Percentiles rank a stretch among this genome's conserved stretches.
These are phyloP conservation scores for Metschnikowia dekortorum DNA, from an alignment of 805 yeast genomes.

Conservation along the genomic window DNA sequence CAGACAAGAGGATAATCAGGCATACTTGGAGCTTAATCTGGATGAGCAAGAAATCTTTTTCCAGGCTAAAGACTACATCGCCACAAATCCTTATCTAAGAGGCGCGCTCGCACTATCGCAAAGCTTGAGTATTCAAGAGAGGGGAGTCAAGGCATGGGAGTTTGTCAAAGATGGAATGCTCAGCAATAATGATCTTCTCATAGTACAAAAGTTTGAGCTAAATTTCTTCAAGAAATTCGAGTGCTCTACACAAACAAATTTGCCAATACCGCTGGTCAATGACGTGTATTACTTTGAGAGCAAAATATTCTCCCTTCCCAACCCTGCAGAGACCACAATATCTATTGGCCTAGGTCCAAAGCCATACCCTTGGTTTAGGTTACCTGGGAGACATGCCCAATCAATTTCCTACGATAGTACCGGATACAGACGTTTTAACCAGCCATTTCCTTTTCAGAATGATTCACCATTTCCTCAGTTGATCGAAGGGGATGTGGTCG, in stretches of 20 bases:
- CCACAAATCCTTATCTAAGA: slow-evolving; percentile 28
- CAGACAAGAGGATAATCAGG: slow-evolving; percentile 16
- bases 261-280: slow-evolving; percentile 78
- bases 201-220: slow-evolving; percentile 62
- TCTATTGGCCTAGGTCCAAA: slow-evolving; percentile 78
- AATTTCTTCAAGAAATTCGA: slow-evolving; percentile 56
- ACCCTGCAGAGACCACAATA: slow-evolving; percentile 50
- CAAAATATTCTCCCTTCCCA: slow-evolving; percentile 69
- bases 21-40: slow-evolving; percentile 47
- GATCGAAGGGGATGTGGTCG: slow-evolving; percentile 85
- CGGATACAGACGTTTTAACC: slow-evolving; percentile 76
- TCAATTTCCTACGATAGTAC: slow-evolving; percentile 85
- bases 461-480: slow-evolving; percentile 55
- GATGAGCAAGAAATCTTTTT: slow-evolving; percentile 67
- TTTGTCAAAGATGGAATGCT: slow-evolving; percentile 58
- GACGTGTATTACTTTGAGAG: slow-evolving; percentile 88
- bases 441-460: slow-evolving; percentile 54
- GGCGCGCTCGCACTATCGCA: slow-evolving; percentile 56
- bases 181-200: slow-evolving; percentile 52
- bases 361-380: slow-evolving; percentile 90
- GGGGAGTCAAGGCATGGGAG: slow-evolving; percentile 88
- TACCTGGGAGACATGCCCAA: slow-evolving; percentile 87
- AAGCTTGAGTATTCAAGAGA: slow-evolving; percentile 68
- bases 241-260: slow-evolving; percentile 69
- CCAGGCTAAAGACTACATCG: slow-evolving; percentile 52